A percentile compares a stretch with the other conserved stretches of the same genome.
Evolutionary conservation across 768 basidiomycete genomes (phyloP).

Genomic region (Hebeloma cylindrosporum): DNA sequence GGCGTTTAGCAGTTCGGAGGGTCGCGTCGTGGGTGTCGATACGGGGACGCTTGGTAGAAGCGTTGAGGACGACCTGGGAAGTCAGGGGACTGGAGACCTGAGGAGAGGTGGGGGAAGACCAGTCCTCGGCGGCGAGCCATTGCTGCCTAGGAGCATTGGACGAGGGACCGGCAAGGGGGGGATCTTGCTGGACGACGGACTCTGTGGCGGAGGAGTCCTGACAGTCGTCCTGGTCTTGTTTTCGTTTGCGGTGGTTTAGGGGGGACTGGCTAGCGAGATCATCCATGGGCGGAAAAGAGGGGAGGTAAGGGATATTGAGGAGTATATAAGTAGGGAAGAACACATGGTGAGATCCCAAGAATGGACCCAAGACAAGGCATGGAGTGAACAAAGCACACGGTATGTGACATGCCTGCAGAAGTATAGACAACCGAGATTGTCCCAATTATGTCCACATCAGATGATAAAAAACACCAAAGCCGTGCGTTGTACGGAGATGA

Average conservation of each 20-base stretch:
- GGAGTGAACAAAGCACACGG: slow-evolving; percentile 19
- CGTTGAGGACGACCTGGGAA: slow-evolving; percentile 23
- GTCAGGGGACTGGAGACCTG: slow-evolving; percentile 33
- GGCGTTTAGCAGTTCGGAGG: slow-evolving; percentile 18
- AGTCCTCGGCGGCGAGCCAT: slow-evolving; percentile 29
- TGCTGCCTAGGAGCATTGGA: slow-evolving; percentile 43
- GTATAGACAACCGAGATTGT: slow-evolving; percentile 13
- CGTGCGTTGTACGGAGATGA: slow-evolving; percentile 33
- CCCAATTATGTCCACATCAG: slow-evolving; percentile 8
- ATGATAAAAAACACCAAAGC: background rate
- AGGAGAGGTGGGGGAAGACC: slow-evolving; percentile 31
- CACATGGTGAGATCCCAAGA: slow-evolving; percentile 39
- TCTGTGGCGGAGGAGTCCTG: slow-evolving; percentile 27
- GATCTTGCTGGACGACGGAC: slow-evolving; percentile 36
- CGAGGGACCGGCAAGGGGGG: slow-evolving; percentile 17
- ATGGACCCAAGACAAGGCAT: slow-evolving; percentile 34
- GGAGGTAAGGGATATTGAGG: slow-evolving; percentile 21
- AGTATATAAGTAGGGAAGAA: slow-evolving; percentile 41
- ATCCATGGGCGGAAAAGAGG: slow-evolving; percentile 51
- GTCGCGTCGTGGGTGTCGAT: slow-evolving; percentile 34
- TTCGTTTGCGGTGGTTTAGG: slow-evolving; percentile 67
- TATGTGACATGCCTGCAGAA: slow-evolving; percentile 34
- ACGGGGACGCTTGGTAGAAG: slow-evolving; percentile 41
- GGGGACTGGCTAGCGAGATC: slow-evolving; percentile 56
- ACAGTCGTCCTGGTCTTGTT: slow-evolving; percentile 54